A percentile compares a stretch with the other conserved stretches of the same genome.
Conservation (phyloP, 176 grass and related monocot species). For the Poa pratensis region DNA sequence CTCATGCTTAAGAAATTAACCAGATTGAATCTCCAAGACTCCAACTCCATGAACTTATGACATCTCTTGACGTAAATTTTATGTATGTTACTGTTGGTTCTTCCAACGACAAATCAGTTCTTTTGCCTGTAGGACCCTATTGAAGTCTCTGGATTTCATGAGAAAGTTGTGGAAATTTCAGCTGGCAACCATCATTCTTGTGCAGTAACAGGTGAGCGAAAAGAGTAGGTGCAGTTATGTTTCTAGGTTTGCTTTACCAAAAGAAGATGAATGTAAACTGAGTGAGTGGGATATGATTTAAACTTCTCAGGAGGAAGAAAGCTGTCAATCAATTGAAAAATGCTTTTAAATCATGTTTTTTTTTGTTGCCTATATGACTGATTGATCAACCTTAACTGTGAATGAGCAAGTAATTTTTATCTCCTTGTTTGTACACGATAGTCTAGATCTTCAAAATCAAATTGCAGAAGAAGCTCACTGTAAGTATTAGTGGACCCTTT, state of each 20-base stretch:
- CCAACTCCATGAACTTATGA: neutral
- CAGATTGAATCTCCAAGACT: neutral
- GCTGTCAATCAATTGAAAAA: neutral
- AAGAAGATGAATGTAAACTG: conserved; percentile 20
- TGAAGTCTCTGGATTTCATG: conserved; percentile 77
- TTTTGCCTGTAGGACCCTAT: conserved; percentile 67
- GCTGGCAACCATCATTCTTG: conserved; percentile 88
- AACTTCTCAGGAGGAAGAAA: neutral
- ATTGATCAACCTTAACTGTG: neutral
- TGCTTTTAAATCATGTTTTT: conserved; percentile 1
- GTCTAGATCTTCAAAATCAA: neutral
- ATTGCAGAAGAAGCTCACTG: neutral
- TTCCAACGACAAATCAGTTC: neutral
- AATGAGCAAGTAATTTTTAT: conserved; percentile 17
- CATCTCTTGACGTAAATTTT: conserved; percentile 10
- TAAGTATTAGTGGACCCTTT: conserved; percentile 9
- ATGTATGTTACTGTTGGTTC: neutral
- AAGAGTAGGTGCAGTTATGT: conserved; percentile 16
- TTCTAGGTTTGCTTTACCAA: conserved; percentile 21
- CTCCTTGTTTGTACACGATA: conserved; percentile 21
- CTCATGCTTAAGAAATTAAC: neutral
- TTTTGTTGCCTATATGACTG: neutral
- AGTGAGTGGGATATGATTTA: neutral
- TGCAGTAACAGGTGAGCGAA: conserved; percentile 77
- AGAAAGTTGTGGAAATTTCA: conserved; percentile 67